Conservation (phyloP, 2,329 filamentous ascomycete genomes). For the Alternaria sp. region DNA sequence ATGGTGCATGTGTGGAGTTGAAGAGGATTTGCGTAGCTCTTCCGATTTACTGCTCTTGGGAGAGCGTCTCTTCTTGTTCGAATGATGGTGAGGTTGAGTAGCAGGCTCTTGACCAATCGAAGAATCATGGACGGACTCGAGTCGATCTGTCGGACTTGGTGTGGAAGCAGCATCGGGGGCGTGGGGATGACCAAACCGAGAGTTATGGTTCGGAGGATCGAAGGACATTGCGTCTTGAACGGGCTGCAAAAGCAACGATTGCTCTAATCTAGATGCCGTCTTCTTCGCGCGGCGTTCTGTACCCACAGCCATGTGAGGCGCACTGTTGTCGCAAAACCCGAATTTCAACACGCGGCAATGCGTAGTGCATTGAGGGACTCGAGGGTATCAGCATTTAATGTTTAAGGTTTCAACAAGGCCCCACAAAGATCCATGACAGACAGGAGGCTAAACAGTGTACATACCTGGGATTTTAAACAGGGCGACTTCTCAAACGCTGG, state of each 20-base stretch:
- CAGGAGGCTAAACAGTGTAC: conserved; percentile 37
- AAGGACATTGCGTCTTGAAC: conserved; percentile 49
- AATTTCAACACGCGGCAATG: conserved; percentile 34
- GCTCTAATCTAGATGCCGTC: conserved; percentile 46
- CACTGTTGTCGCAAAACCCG: conserved; percentile 40
- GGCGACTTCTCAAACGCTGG: conserved; percentile 48
- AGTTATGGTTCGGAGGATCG: conserved; percentile 39
- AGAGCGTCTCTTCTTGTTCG: conserved; percentile 49
- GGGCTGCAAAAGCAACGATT: conserved; percentile 45
- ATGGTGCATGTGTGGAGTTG: conserved; percentile 59
- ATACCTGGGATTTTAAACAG: conserved; percentile 42
- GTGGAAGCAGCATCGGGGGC: conserved; percentile 34
- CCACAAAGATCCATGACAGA: conserved; percentile 25
- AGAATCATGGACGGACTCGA: conserved; percentile 30
- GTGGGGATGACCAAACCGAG: conserved; percentile 38
- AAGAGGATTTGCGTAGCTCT: conserved; percentile 55
- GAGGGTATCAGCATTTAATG: conserved; percentile 42
- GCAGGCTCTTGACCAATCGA: conserved; percentile 30
- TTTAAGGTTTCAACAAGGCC: conserved; percentile 36
- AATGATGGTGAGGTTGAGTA: conserved; percentile 35
- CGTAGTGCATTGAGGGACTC: conserved; percentile 44
- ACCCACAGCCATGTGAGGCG: conserved; percentile 52
- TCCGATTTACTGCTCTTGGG: conserved; percentile 53
- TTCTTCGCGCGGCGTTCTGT: conserved; percentile 49
- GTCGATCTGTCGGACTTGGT: conserved; percentile 34